Evolutionary conservation across 495 filamentous ascomycete species (phyloP).

Genomic region (Glarea lozoyensis): DNA sequence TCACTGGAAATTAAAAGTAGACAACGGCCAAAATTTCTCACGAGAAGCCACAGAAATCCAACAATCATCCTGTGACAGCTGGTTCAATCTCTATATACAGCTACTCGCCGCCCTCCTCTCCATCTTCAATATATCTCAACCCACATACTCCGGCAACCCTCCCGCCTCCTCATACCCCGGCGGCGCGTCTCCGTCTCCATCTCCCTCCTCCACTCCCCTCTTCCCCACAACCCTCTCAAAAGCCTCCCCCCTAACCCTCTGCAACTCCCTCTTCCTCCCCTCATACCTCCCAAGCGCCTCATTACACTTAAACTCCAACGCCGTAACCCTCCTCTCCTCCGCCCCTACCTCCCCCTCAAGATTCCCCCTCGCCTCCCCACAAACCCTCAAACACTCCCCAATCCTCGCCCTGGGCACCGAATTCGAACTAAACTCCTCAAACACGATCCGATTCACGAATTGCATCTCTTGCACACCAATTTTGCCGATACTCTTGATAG

Average conservation of each 20-base stretch:
- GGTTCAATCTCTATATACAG: no score
- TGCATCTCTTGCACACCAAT: conserved; percentile 27
- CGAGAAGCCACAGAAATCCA: no score
- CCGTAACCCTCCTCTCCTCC: background rate
- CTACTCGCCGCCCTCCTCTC: no score
- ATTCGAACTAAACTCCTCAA: conserved; percentile 39
- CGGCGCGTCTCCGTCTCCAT: no score
- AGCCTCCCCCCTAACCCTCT: background rate
- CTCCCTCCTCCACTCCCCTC: no score
- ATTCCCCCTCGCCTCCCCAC: conserved; percentile 24
- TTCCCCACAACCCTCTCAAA: background rate
- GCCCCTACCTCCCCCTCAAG: conserved; percentile 11
- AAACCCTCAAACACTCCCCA: conserved; percentile 24
- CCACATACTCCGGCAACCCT: background rate
- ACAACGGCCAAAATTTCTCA: no score
- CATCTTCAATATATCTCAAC: no score
- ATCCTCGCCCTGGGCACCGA: conserved; percentile 37
- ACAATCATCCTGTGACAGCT: no score
- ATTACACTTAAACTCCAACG: no score
- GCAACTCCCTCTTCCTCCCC: background rate
- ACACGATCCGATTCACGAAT: conserved; percentile 34
- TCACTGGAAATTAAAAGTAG: no score
- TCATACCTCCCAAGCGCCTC: no score
- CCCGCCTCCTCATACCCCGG: no score
- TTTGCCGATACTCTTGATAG: conserved; percentile 9